phyloP scores from a whole-genome alignment of 192 early-diverging fungal genomes.

The Phycomyces nitens region DNA sequence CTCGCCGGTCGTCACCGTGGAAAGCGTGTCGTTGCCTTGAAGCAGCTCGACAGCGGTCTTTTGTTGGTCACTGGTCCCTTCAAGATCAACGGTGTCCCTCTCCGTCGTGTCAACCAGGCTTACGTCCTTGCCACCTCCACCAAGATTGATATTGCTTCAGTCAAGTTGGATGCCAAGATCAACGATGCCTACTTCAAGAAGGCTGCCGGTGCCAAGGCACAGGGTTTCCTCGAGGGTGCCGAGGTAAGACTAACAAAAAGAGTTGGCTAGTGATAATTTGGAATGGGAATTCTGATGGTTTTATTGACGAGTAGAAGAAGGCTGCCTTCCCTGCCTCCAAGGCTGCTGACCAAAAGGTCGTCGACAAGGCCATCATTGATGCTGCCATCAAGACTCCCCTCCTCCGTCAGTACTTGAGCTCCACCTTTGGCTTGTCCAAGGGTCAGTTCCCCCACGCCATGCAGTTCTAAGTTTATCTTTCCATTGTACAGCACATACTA shows the following conservation, averaged over 20 bases:
- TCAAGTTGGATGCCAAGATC: slow-evolving; percentile 77
- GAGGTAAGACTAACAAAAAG: slow-evolving; percentile 44
- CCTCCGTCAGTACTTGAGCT: slow-evolving; percentile 84
- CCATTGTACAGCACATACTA: not conserved
- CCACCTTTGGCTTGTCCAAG: slow-evolving; percentile 90
- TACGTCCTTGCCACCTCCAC: slow-evolving; percentile 99
- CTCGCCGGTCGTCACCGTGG: slow-evolving; percentile 95
- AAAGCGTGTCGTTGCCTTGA: slow-evolving; percentile 98
- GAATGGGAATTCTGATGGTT: too few species aligned
- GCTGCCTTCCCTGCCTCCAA: slow-evolving; percentile 73
- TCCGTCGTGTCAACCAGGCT: slow-evolving; percentile 97
- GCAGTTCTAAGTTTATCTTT: slow-evolving; percentile 77
- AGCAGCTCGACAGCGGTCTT: slow-evolving; percentile 93
- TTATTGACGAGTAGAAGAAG: slow-evolving; percentile 56
- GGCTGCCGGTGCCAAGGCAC: slow-evolving; percentile 70
- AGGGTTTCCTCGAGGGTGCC: slow-evolving; percentile 82
- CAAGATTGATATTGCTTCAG: slow-evolving; percentile 85
- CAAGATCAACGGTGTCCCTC: slow-evolving; percentile 98
- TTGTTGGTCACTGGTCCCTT: slow-evolving; percentile 96
- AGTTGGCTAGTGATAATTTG: too few species aligned
- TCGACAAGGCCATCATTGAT: slow-evolving; percentile 82
- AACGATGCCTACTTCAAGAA: slow-evolving; percentile 91
- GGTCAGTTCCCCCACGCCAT: slow-evolving; percentile 95
- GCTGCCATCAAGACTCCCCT: slow-evolving; percentile 82
- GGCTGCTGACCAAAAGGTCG: slow-evolving; percentile 86